Conservation (phyloP, 2,329 filamentous ascomycete genomes). For the Coniochaeta ligniaria region DNA sequence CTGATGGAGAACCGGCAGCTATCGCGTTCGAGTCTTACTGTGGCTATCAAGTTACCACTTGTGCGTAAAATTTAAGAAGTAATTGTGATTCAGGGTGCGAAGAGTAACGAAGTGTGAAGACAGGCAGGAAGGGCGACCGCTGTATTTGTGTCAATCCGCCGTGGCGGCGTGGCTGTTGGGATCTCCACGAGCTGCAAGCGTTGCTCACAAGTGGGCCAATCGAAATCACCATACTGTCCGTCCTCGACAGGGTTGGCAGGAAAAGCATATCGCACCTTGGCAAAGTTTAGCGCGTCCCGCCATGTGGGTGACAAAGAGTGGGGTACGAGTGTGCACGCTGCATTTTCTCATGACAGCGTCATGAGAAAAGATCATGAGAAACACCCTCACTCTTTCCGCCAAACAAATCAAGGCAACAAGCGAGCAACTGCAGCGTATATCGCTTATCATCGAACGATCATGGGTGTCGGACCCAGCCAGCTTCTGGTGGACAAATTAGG, state of each 20-base stretch:
- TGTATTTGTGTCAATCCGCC: too few relatives aligned
- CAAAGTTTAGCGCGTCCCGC: not conserved
- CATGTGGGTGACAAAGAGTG: not conserved
- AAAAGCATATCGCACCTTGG: too few relatives aligned
- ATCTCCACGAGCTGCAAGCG: not conserved
- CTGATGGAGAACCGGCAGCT: not conserved
- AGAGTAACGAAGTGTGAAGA: not conserved
- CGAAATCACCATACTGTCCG: not conserved
- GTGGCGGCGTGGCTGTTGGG: too few relatives aligned
- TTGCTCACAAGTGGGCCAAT: not conserved
- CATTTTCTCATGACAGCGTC: not conserved
- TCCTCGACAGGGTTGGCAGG: too few relatives aligned
- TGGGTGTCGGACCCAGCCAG: not conserved
- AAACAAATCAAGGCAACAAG: not conserved
- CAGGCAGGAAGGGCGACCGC: too few relatives aligned
- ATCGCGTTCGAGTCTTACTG: not conserved
- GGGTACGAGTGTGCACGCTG: not conserved
- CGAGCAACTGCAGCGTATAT: not conserved
- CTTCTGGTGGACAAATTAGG: not conserved
- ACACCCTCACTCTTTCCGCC: not conserved
- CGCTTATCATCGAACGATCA: not conserved
- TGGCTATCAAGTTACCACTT: not conserved
- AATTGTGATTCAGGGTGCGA: not conserved
- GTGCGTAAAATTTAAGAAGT: not conserved
- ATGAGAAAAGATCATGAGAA: not conserved